Conservation (phyloP, 352 stramenopile genomes). For the Pythium rishiriense region DNA sequence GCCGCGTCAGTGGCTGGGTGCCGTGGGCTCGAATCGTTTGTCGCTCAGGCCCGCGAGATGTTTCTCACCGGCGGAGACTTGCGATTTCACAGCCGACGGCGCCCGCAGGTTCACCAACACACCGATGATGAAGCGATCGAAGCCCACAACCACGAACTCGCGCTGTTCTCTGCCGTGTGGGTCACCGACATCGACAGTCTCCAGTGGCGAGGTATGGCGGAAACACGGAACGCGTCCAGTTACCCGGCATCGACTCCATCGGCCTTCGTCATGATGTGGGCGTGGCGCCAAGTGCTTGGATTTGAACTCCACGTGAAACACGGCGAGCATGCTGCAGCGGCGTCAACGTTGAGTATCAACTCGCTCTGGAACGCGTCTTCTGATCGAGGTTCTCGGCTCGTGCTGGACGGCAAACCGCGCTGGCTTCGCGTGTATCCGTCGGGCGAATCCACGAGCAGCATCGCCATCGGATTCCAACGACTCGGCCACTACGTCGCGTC, state of each 20-base stretch:
- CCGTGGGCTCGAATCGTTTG: constrained; percentile 17
- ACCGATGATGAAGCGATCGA: background rate
- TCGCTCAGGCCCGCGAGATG: constrained; percentile 17
- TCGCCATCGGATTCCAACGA: constrained; percentile 1
- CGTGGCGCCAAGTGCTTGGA: constrained; percentile 10
- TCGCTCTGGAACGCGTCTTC: constrained; percentile 10
- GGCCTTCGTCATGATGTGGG: constrained; percentile 18
- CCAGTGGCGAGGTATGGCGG: background rate
- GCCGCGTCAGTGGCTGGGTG: background rate
- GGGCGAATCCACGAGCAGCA: constrained; percentile 17
- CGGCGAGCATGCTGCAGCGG: background rate
- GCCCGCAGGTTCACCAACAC: background rate
- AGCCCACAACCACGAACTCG: background rate
- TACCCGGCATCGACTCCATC: background rate
- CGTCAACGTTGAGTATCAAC: background rate
- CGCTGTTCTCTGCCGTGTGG: constrained; percentile 4
- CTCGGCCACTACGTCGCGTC: constrained; percentile 24
- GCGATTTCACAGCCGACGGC: background rate
- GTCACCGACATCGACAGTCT: background rate
- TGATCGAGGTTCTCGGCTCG: background rate
- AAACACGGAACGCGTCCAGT: background rate
- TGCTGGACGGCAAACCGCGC: constrained; percentile 12
- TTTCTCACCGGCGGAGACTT: constrained; percentile 7
- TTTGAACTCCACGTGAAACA: background rate
- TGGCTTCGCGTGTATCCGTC: constrained; percentile 23